phyloP scores from a whole-genome alignment of 805 yeast species.

The Candida nemodendra region DNA sequence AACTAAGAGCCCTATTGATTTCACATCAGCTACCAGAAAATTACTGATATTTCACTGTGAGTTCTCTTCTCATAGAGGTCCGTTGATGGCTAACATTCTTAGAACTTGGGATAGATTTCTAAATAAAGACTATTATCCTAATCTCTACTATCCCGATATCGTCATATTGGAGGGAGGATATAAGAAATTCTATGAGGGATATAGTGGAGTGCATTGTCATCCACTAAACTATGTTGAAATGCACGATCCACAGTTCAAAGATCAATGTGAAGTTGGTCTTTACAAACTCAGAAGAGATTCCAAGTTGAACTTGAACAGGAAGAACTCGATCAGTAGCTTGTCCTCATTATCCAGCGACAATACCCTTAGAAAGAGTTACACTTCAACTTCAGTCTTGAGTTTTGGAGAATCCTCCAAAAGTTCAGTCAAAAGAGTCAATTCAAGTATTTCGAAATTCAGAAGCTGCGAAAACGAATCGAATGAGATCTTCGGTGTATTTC shows the following conservation, averaged over 20 bases:
- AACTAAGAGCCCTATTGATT: conserved; percentile 23
- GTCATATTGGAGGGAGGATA: conserved; percentile 91
- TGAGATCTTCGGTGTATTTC: neutral
- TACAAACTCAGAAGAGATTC: conserved; percentile 37
- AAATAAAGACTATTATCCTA: conserved; percentile 76
- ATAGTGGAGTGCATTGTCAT: conserved; percentile 52
- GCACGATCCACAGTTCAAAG: conserved; percentile 61
- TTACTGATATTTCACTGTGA: conserved; percentile 91
- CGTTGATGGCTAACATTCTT: conserved; percentile 83
- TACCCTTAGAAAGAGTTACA: conserved; percentile 16
- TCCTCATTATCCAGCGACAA: conserved; percentile 8
- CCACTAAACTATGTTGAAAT: conserved; percentile 85
- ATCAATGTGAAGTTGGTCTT: conserved; percentile 43
- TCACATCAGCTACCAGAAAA: conserved; percentile 31
- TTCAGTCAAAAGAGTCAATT: neutral
- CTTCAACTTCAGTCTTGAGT: conserved; percentile 23
- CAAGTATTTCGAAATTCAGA: neutral
- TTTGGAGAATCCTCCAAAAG: conserved; percentile 21
- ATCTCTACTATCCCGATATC: conserved; percentile 82
- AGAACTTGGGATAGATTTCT: conserved; percentile 77
- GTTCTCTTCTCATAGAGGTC: conserved; percentile 91
- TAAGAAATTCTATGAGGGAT: conserved; percentile 65
- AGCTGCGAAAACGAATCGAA: neutral
- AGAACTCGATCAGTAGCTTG: conserved; percentile 20
- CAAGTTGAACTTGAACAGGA: conserved; percentile 28